Evolutionary conservation across 139 green algal genomes (phyloP).

Genomic region (Ostreobium quekettii): DNA sequence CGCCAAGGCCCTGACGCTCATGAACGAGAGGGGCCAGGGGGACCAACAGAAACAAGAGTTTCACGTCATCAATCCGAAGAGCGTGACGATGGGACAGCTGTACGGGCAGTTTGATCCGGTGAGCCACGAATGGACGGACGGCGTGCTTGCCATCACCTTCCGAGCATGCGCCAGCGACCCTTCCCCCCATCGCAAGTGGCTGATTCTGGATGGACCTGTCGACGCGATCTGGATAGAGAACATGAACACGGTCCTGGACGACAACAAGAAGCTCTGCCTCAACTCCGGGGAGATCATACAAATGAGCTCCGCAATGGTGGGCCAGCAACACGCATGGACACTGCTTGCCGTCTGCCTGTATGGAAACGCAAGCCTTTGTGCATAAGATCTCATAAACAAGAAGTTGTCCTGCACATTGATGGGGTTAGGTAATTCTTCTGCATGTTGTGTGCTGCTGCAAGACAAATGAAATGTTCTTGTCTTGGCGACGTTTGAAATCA

Average conservation of each 20-base stretch:
- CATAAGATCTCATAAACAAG: too few species aligned
- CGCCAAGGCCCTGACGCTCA: constrained; percentile 41
- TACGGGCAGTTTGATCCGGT: constrained; percentile 61
- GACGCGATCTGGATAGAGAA: constrained; percentile 56
- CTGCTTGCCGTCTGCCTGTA: too few species aligned
- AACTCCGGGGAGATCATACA: constrained; percentile 34
- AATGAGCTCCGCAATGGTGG: constrained; percentile 25
- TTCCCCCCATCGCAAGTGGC: constrained; percentile 25
- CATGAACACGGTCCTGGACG: constrained; percentile 49
- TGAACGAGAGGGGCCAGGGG: constrained; percentile 38
- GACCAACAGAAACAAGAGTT: constrained; percentile 27
- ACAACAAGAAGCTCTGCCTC: constrained; percentile 55
- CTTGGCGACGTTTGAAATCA: too few species aligned
- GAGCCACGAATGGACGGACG: constrained; percentile 62
- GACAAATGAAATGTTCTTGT: too few species aligned
- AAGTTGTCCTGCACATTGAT: too few species aligned
- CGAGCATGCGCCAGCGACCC: constrained; percentile 25
- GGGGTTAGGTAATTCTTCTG: too few species aligned
- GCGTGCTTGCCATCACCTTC: constrained; percentile 55
- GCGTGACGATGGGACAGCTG: constrained; percentile 65
- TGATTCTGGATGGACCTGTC: constrained; percentile 40
- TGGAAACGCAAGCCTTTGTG: too few species aligned
- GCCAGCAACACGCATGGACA: too few species aligned
- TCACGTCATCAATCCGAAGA: constrained; percentile 53
- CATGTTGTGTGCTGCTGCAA: too few species aligned